Base-by-base conservation (phyloP, 352 stramenopile species). In the Pythium guiyangense region DNA sequence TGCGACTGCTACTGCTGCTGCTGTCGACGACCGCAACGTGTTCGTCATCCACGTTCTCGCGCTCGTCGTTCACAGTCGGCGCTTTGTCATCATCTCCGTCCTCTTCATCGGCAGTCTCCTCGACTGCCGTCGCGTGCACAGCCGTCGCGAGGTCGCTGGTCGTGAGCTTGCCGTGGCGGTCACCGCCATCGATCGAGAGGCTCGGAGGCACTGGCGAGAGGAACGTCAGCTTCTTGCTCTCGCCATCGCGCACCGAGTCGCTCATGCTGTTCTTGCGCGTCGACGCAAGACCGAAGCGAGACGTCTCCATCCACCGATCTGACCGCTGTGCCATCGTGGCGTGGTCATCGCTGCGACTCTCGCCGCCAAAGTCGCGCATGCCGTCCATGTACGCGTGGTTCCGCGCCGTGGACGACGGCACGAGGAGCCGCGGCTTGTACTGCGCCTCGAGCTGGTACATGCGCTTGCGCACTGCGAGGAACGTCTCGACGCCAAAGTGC, bases 401-500 rank as follows among this genome's bases (percentile, higher is more conserved):
- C 8, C 67, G 61, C 20, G 61, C 47, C 27, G 60, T 48, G 39
- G 62, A 59, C 40, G 59, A 52, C 29, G 70, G 69, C 18, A 70
- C 72, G 25, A 52, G 50, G 51, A 76, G 60, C 35, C 64, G 51
- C 29, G 69, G 63, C 22, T 77, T 66, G 59, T 64, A 73, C 22
- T 80, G 67, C 15, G 69, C 54, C 52, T 77, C 67, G 45, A 86
- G 40, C 42, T 82, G 69, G 31, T 61, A 67, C 20, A 43, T 57
- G 49, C 78, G 79, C 45, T 71, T 74, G 25, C 51, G 76, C 52
- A 62, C 70, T 15, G 76, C 69, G 52, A 83, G 66, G n/a, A 72
- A 73, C 11, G 79, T 60, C 46, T 84, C 71, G 22, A 82, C 61
- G 3, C 59, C 71, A 42, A 85, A 87, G 40, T 87, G 72, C 50